phyloP scores from a whole-genome alignment of 257 asterid species.

The Haberlea rhodopensis region DNA sequence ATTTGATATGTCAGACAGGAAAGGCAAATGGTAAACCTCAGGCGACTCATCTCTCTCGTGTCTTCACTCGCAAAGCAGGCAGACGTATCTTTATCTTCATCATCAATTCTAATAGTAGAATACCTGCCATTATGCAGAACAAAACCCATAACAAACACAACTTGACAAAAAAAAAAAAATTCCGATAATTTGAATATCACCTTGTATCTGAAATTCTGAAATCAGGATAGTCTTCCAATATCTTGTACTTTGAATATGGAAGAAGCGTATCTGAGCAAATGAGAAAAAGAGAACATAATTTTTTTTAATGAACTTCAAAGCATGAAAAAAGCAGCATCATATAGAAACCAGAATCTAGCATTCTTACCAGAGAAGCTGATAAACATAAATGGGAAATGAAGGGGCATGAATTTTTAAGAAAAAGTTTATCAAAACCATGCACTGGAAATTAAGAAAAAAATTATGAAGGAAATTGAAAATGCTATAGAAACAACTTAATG shows the following conservation, averaged over 20 bases:
- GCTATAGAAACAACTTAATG: background rate
- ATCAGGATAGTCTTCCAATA: slow-evolving; percentile 27
- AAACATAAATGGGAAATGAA: slow-evolving; percentile 17
- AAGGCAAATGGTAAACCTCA: slow-evolving; percentile 44
- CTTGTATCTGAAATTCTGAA: slow-evolving; percentile 36
- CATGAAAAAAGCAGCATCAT: slow-evolving; percentile 10
- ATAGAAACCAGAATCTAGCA: slow-evolving; percentile 19
- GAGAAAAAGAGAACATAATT: slow-evolving; percentile 11
- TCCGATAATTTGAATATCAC: slow-evolving; percentile 41
- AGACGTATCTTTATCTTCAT: slow-evolving; percentile 30
- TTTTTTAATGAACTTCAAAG: background rate
- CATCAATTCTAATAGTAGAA: slow-evolving; percentile 31
- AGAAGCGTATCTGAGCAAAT: slow-evolving; percentile 36
- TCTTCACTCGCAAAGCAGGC: slow-evolving; percentile 42
- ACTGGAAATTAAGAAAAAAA: background rate
- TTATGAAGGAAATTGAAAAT: slow-evolving; percentile 13
- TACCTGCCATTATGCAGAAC: slow-evolving; percentile 41
- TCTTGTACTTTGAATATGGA: slow-evolving; percentile 36
- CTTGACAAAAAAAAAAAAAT: slow-evolving; percentile 9
- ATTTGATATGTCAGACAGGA: slow-evolving; percentile 18
- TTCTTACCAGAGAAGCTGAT: slow-evolving; percentile 20
- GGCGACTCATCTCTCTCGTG: slow-evolving; percentile 43
- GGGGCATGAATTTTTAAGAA: slow-evolving; percentile 1
- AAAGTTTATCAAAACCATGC: slow-evolving; percentile 6
- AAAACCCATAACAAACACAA: slow-evolving; percentile 15